Percentiles rank a stretch among this genome's conserved stretches.
Conservation (phyloP, 768 basidiomycete species). For the Fistulinella prunicolor region DNA sequence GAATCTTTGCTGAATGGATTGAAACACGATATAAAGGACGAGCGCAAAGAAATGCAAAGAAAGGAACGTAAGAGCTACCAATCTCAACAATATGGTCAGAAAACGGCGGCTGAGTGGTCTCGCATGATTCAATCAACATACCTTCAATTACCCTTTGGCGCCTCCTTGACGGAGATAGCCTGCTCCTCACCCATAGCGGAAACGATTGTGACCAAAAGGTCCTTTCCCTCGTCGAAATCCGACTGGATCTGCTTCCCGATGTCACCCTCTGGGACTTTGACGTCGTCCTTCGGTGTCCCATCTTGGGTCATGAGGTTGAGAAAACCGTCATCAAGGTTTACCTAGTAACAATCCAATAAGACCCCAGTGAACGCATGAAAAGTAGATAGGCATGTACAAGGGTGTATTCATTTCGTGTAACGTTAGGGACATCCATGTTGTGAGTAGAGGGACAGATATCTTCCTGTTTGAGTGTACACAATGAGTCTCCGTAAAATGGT, state of each 20-base stretch:
- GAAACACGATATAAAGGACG: conserved; percentile 13
- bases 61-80: conserved; percentile 1
- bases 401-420: conserved; percentile 84
- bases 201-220: conserved; percentile 82
- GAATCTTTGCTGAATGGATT: conserved; percentile 21
- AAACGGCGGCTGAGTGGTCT: no score
- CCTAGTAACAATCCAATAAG: conserved; percentile 38
- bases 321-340: conserved; percentile 91
- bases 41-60: conserved; percentile 18
- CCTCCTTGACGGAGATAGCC: conserved; percentile 87
- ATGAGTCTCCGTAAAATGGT: not conserved
- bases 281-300: conserved; percentile 86
- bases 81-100: not conserved
- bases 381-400: conserved; percentile 52
- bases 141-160: conserved; percentile 56
- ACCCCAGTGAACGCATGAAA: not conserved
- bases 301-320: conserved; percentile 90
- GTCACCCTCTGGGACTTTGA: conserved; percentile 85
- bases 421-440: conserved; percentile 99
- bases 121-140: conserved; percentile 7
- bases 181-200: conserved; percentile 92
- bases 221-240: conserved; percentile 84
- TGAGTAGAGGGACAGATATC: conserved; percentile 96
- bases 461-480: conserved; percentile 51
- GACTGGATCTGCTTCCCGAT: conserved; percentile 67